A percentile compares a stretch with the other conserved stretches of the same genome.
These are phyloP conservation scores for Diaporthe sp. DNA, from an alignment of 2,329 filamentous ascomycete species.

Conservation along the genomic window DNA sequence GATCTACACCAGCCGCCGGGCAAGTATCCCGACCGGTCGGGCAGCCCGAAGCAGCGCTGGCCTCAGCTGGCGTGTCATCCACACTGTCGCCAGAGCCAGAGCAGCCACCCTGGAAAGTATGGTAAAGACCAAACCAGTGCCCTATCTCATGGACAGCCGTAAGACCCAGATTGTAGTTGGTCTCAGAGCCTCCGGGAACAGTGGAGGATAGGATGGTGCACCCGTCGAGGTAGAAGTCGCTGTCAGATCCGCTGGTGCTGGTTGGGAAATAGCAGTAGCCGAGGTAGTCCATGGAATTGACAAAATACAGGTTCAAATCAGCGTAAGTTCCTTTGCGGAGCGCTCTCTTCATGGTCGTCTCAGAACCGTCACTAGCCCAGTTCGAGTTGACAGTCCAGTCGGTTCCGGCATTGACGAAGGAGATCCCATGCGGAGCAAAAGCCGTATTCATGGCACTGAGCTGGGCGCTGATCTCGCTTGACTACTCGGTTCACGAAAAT, in stretches of 20 bases:
- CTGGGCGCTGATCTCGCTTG: conserved; percentile 54
- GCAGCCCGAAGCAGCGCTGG: conserved; percentile 51
- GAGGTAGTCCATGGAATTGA: conserved; percentile 52
- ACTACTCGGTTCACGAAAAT: conserved; percentile 42
- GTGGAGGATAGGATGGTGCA: conserved; percentile 47
- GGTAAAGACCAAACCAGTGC: conserved; percentile 59
- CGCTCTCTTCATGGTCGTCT: conserved; percentile 58
- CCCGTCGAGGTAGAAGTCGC: conserved; percentile 45
- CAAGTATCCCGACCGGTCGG: conserved; percentile 51
- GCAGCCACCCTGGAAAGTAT: conserved; percentile 59
- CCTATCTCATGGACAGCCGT: conserved; percentile 57
- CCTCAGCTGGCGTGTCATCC: conserved; percentile 55
- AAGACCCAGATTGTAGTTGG: conserved; percentile 53
- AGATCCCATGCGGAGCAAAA: conserved; percentile 57
- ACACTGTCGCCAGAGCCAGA: conserved; percentile 53
- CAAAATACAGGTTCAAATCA: conserved; percentile 62
- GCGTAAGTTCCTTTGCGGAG: conserved; percentile 57
- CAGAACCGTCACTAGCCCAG: conserved; percentile 56
- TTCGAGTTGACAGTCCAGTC: conserved; percentile 56
- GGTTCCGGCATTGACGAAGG: conserved; percentile 57
- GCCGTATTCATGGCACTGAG: conserved; percentile 59
- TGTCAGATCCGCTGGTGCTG: conserved; percentile 47
- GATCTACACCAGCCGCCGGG: conserved; percentile 46
- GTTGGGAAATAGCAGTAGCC: conserved; percentile 63
- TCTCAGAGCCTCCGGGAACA: conserved; percentile 47